These are phyloP conservation scores for Entomortierella lignicola DNA, from an alignment of 192 early-diverging fungal genomes.

Conservation along the genomic window DNA sequence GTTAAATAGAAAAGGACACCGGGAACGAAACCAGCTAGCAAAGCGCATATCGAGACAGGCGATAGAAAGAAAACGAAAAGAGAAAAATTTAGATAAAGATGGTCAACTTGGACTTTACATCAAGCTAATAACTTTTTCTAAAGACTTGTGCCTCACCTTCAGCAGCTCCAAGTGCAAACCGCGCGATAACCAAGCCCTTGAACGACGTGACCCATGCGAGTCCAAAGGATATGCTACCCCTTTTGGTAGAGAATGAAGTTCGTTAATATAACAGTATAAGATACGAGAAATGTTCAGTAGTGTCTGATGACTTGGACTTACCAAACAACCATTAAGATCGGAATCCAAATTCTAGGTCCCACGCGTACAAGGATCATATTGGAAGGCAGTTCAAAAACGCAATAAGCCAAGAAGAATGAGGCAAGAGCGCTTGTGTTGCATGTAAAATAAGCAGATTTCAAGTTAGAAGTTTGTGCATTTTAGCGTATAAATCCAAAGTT, in stretches of 20 bases:
- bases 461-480: too few relatives aligned
- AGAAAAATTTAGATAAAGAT: too few relatives aligned
- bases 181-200: slow-evolving; percentile 47
- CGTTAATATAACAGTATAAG: too few relatives aligned
- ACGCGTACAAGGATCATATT: slow-evolving; percentile 78
- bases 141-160: too few relatives aligned
- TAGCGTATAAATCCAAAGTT: too few relatives aligned
- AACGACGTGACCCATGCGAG: slow-evolving; percentile 73
- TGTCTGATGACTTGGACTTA: not conserved
- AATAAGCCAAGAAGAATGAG: slow-evolving; percentile 67
- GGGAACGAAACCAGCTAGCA: slow-evolving; percentile 81
- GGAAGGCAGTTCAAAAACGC: slow-evolving; percentile 82
- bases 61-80: too few relatives aligned
- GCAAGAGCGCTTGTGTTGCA: slow-evolving; percentile 26
- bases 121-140: too few relatives aligned
- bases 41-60: too few relatives aligned
- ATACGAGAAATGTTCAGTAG: too few relatives aligned
- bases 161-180: slow-evolving; percentile 50
- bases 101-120: too few relatives aligned
- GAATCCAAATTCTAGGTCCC: slow-evolving; percentile 70
- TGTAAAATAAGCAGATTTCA: too few relatives aligned
- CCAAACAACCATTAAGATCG: slow-evolving; percentile 74
- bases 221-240: slow-evolving; percentile 71
- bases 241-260: not conserved
- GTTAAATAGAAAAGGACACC: slow-evolving; percentile 78